A percentile compares a stretch with the other conserved stretches of the same genome.
Conservation (phyloP, 179 eudicot genomes). For the Silene noctiflora region DNA sequence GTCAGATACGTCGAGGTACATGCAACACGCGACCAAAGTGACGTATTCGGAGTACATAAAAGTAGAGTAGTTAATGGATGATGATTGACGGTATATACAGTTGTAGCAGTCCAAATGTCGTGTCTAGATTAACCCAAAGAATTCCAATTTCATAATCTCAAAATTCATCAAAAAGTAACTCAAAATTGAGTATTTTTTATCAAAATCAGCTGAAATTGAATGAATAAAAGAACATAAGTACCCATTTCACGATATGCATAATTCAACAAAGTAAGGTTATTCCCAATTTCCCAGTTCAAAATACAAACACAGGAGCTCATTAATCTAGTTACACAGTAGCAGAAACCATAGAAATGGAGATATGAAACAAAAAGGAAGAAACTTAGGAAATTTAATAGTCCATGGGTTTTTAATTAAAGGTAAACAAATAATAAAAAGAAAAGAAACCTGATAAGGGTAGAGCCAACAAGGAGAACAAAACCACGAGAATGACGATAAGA, state of each 20-base stretch:
- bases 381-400: too few relatives aligned
- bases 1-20: too few relatives aligned
- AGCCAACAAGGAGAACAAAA: conserved; percentile 61
- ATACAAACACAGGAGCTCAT: neutral
- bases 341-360: neutral
- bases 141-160: neutral
- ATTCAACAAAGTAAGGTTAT: neutral
- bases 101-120: too few relatives aligned
- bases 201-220: too few relatives aligned
- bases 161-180: conserved; percentile 8
- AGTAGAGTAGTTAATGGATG: too few relatives aligned
- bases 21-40: too few relatives aligned
- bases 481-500: conserved; percentile 77
- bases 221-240: neutral
- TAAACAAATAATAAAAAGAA: neutral
- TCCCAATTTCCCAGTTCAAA: neutral
- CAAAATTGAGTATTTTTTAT: neutral
- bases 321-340: neutral
- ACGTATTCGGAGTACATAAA: too few relatives aligned
- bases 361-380: too few relatives aligned
- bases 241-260: conserved; percentile 3
- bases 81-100: too few relatives aligned
- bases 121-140: too few relatives aligned
- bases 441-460: conserved; percentile 67
- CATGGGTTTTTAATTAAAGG: neutral